A percentile compares a stretch with the other conserved stretches of the same genome.
These are phyloP conservation scores for Myriosclerotinia scirpicola DNA, from an alignment of 2,329 filamentous ascomycete genomes.

Conservation along the genomic window DNA sequence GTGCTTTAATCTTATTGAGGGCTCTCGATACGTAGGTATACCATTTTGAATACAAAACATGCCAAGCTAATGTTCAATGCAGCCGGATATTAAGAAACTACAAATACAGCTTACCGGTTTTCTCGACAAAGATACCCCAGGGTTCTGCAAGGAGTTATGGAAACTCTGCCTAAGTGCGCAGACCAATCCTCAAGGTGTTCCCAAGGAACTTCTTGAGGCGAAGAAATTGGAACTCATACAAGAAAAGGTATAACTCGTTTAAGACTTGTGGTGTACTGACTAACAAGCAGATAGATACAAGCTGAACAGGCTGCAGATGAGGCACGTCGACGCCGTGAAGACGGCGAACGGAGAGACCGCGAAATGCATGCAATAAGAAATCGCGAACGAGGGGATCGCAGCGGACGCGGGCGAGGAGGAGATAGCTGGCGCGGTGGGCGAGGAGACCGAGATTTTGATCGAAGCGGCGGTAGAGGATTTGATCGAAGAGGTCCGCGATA, in stretches of 20 bases:
- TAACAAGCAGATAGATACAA: conserved; percentile 60
- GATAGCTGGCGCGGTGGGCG: conserved; percentile 49
- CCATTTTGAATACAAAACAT: conserved; percentile 19
- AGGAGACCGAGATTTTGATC: conserved; percentile 47
- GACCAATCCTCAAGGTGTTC: conserved; percentile 82
- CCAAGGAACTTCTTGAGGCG: conserved; percentile 89
- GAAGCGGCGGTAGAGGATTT: conserved; percentile 46
- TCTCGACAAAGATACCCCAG: conserved; percentile 83
- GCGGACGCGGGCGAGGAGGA: conserved; percentile 48
- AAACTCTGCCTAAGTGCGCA: conserved; percentile 88
- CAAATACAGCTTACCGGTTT: conserved; percentile 96
- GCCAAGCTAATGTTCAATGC: conserved; percentile 36
- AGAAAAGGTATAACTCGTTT: conserved; percentile 69
- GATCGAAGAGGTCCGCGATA: conserved; percentile 48
- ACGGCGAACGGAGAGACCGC: conserved; percentile 68
- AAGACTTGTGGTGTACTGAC: conserved; percentile 4
- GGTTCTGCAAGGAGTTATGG: conserved; percentile 94
- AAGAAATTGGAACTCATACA: conserved; percentile 95
- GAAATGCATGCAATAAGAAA: conserved; percentile 68
- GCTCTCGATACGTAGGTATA: conserved; percentile 67
- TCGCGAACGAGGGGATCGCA: conserved; percentile 54
- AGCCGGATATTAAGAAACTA: conserved; percentile 95
- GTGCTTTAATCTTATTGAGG: conserved; percentile 69
- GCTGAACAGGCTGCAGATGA: conserved; percentile 80
- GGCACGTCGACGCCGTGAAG: conserved; percentile 68